These are phyloP conservation scores for Carnegiea gigantea DNA, from an alignment of 179 eudicot genomes.

Conservation along the genomic window DNA sequence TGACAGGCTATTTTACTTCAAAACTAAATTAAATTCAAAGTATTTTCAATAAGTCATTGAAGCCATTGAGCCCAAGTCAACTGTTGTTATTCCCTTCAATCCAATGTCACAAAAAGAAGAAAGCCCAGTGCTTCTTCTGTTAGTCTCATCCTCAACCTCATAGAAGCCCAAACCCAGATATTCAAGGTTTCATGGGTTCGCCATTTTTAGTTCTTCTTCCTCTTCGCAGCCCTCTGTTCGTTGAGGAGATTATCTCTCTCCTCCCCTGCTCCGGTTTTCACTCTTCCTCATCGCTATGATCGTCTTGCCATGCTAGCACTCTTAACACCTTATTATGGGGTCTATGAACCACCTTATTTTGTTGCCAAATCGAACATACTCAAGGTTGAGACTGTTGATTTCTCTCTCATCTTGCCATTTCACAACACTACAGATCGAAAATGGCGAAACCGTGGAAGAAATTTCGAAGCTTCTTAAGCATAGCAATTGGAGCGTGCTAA, in stretches of 20 bases:
- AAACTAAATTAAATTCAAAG: too few species aligned
- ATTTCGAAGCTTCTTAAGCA: slow-evolving; percentile 49
- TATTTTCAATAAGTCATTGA: too few species aligned
- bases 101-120: neutral
- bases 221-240: slow-evolving; percentile 3
- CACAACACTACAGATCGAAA: slow-evolving; percentile 25
- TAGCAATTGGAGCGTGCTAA: slow-evolving; percentile 50
- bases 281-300: neutral
- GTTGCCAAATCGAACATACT: slow-evolving; percentile 3
- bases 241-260: slow-evolving; percentile 12
- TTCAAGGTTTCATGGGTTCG: neutral
- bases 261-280: neutral
- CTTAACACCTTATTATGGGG: slow-evolving; percentile 19
- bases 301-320: slow-evolving; percentile 9
- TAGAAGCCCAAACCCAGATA: neutral
- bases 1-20: too few species aligned
- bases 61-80: neutral
- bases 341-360: slow-evolving; percentile 17
- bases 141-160: neutral
- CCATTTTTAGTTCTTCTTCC: slow-evolving; percentile 1
- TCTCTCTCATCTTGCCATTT: neutral
- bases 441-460: slow-evolving; percentile 36
- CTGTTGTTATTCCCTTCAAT: neutral
- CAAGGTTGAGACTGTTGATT: neutral
- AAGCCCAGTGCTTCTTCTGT: neutral